A percentile compares a stretch with the other conserved stretches of the same genome.
These are phyloP conservation scores for Capronia coronata DNA, from an alignment of 2,329 filamentous ascomycete genomes.

Conservation along the genomic window DNA sequence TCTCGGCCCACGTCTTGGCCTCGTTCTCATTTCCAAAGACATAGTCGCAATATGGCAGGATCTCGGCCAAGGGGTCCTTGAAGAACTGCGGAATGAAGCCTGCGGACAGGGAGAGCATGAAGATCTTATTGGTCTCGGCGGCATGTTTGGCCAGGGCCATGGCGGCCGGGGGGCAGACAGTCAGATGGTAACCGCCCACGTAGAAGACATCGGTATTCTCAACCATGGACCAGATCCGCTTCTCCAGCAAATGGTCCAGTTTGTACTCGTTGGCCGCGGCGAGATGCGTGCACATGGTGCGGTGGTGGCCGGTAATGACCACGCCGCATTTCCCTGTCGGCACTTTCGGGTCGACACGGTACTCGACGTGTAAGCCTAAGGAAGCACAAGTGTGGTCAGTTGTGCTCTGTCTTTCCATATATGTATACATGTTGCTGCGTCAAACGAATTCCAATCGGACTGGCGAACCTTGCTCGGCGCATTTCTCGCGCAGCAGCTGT, in stretches of 20 bases:
- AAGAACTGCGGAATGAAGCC: conserved; percentile 97
- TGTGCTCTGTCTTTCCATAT: too few relatives aligned
- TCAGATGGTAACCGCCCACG: conserved; percentile 95
- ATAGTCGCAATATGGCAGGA: conserved; percentile 91
- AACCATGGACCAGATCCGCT: conserved; percentile 85
- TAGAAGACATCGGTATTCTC: conserved; percentile 86
- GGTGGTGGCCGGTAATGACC: conserved; percentile 93
- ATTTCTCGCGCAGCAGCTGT: conserved; percentile 77
- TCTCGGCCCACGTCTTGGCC: conserved; percentile 77
- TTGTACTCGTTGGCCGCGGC: conserved; percentile 97
- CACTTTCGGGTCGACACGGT: conserved; percentile 76
- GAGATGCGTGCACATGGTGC: conserved; percentile 89
- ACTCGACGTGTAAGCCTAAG: conserved; percentile 63
- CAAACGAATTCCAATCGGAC: too few relatives aligned
- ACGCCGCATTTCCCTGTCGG: conserved; percentile 93
- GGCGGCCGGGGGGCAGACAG: conserved; percentile 86
- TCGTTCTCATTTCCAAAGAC: conserved; percentile 96
- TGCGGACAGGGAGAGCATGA: conserved; percentile 85
- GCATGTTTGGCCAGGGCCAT: conserved; percentile 86
- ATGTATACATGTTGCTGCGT: too few relatives aligned
- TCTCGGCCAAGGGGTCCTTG: conserved; percentile 86
- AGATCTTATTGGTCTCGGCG: conserved; percentile 77
- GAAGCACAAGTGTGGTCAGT: not conserved
- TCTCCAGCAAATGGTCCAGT: conserved; percentile 82
- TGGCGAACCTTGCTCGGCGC: conserved; percentile 70